These are phyloP conservation scores for Smithsoniella earleae DNA, from an alignment of 163 green algal species.

Conservation along the genomic window DNA sequence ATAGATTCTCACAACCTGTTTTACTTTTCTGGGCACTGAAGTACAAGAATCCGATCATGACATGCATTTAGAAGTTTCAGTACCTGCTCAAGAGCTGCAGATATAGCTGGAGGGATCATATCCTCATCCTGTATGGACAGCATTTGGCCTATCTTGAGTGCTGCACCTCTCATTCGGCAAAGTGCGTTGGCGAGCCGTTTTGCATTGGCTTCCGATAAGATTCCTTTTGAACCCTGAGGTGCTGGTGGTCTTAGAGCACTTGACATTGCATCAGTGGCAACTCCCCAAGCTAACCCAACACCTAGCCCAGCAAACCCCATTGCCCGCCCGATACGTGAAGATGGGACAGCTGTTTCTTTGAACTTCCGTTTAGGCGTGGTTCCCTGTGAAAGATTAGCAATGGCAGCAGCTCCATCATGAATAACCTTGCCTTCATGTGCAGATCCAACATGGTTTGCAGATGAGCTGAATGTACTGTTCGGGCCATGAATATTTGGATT, in stretches of 20 bases:
- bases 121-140: constrained; percentile 49
- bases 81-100: constrained; percentile 14
- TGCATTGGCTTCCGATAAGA: constrained; percentile 60
- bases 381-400: background rate
- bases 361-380: constrained; percentile 13
- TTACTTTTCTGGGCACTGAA: too few species aligned
- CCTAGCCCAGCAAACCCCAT: constrained; percentile 72
- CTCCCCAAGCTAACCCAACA: constrained; percentile 31
- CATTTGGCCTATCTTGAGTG: constrained; percentile 96
- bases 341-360: constrained; percentile 45
- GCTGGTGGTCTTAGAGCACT: background rate
- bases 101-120: constrained; percentile 10
- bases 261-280: background rate
- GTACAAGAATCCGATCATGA: too few species aligned
- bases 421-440: background rate
- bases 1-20: too few species aligned
- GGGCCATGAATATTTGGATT: background rate
- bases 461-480: background rate
- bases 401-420: background rate
- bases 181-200: constrained; percentile 72
- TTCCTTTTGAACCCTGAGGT: background rate
- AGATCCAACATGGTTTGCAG: background rate
- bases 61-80: background rate
- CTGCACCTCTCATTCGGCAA: constrained; percentile 81
- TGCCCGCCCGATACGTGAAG: constrained; percentile 55